A percentile compares a stretch with the other conserved stretches of the same genome.
phyloP scores from a whole-genome alignment of 2,329 filamentous ascomycete species.

The Tolypocladium ovalisporum region DNA sequence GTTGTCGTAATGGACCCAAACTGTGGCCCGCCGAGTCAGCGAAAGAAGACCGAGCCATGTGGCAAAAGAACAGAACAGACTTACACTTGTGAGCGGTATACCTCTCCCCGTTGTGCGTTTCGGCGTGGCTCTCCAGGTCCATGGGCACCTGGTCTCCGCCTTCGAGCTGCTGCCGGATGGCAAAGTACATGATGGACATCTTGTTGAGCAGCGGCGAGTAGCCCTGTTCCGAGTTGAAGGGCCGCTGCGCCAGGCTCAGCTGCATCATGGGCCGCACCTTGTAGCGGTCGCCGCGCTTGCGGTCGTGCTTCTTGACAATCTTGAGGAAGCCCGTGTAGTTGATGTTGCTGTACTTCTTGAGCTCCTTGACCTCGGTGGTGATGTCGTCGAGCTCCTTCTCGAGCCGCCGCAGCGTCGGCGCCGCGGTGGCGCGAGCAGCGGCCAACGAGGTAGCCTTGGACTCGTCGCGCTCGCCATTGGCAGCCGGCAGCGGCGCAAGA shows the following conservation, averaged over 20 bases:
- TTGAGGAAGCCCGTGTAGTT: slow-evolving; percentile 98
- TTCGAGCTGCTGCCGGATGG: slow-evolving; percentile 75
- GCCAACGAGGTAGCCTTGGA: slow-evolving; percentile 6
- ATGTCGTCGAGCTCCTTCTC: slow-evolving; percentile 75
- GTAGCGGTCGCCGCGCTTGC: slow-evolving; percentile 77
- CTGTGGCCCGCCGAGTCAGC: slow-evolving; percentile 24
- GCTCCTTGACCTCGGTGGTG: slow-evolving; percentile 80
- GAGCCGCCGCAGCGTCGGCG: slow-evolving; percentile 55
- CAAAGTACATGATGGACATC: slow-evolving; percentile 91
- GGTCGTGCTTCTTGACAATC: slow-evolving; percentile 98
- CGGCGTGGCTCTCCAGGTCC: slow-evolving; percentile 40
- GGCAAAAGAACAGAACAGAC: slow-evolving; percentile 19
- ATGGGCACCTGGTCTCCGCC: slow-evolving; percentile 32
- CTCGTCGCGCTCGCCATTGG: slow-evolving; percentile 34
- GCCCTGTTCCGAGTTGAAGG: slow-evolving; percentile 85
- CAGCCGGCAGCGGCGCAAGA: slow-evolving; percentile 43
- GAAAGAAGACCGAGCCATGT: not conserved
- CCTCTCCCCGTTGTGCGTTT: slow-evolving; percentile 54
- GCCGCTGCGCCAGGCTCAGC: slow-evolving; percentile 74
- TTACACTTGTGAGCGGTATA: slow-evolving; percentile 83
- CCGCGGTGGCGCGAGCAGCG: slow-evolving; percentile 29
- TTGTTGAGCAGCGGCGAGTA: slow-evolving; percentile 85
- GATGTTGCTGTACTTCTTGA: slow-evolving; percentile 90
- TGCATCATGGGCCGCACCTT: slow-evolving; percentile 86
- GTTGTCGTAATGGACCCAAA: slow-evolving; percentile 96